A percentile compares a stretch with the other conserved stretches of the same genome.
Conservation (phyloP, 352 stramenopile genomes). For the Pythium biforme region DNA sequence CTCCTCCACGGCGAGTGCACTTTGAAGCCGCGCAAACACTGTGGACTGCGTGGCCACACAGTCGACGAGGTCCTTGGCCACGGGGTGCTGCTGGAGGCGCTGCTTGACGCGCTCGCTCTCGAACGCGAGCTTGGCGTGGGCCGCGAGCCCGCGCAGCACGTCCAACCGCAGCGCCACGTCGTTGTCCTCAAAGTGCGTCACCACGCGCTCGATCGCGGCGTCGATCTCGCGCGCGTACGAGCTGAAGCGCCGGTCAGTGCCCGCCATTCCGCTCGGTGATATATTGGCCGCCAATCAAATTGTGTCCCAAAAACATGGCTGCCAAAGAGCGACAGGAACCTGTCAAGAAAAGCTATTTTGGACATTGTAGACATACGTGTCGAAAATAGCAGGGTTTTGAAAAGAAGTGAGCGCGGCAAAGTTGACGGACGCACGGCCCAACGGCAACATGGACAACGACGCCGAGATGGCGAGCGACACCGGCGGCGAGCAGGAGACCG, state of each 20-base stretch:
- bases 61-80: constrained; percentile 59
- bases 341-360: constrained; percentile 6
- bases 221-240: constrained; percentile 60
- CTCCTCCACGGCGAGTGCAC: constrained; percentile 45
- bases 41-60: constrained; percentile 42
- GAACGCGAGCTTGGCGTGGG: constrained; percentile 59
- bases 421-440: background rate
- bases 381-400: constrained; percentile 9
- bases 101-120: constrained; percentile 67
- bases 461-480: too few relatives aligned
- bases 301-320: background rate
- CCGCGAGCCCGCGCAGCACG: constrained; percentile 56
- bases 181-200: constrained; percentile 68
- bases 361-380: constrained; percentile 8
- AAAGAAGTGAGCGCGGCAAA: too few relatives aligned
- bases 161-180: constrained; percentile 68
- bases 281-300: constrained; percentile 10
- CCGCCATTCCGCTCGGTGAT: constrained; percentile 20
- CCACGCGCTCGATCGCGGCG: constrained; percentile 67
- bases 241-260: constrained; percentile 52
- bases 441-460: background rate
- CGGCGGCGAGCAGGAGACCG: constrained; percentile 3
- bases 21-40: constrained; percentile 48
- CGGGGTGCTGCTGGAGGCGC: constrained; percentile 55
- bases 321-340: background rate